Percentiles rank a stretch among this genome's conserved stretches.
Evolutionary conservation across 306 rosid genomes (phyloP).

Genomic region (Begonia fuchsioides): DNA sequence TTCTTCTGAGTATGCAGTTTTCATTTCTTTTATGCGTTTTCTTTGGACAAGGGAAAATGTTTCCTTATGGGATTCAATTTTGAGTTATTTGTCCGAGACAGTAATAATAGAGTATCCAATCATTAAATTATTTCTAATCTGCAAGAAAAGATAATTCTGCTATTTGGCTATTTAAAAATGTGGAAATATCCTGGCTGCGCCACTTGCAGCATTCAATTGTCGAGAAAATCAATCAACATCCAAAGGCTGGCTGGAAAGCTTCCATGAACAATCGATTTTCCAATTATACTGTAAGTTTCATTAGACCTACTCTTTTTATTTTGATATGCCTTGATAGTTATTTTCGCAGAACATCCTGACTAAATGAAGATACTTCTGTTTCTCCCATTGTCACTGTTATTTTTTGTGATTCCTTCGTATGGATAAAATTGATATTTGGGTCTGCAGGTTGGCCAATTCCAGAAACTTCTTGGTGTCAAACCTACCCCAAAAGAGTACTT

Average conservation of each 20-base stretch:
- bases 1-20: background rate
- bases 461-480: conserved; percentile 81
- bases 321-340: background rate
- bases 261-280: conserved; percentile 61
- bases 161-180: background rate
- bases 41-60: background rate
- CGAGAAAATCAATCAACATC: conserved; percentile 45
- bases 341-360: background rate
- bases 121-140: background rate
- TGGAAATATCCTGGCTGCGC: background rate
- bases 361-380: background rate
- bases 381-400: too few species aligned
- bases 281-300: conserved; percentile 51
- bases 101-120: background rate
- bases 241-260: conserved; percentile 87
- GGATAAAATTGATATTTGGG: background rate
- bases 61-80: background rate
- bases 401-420: conserved; percentile 1
- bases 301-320: background rate
- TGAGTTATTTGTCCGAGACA: too few species aligned
- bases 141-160: background rate
- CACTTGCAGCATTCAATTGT: conserved; percentile 59
- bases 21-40: conserved; percentile 1
- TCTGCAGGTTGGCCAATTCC: conserved; percentile 66
- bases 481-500: conserved; percentile 34